These are phyloP conservation scores for Deuterostichococcus epilithicus DNA, from an alignment of 139 green algal genomes.

Conservation along the genomic window DNA sequence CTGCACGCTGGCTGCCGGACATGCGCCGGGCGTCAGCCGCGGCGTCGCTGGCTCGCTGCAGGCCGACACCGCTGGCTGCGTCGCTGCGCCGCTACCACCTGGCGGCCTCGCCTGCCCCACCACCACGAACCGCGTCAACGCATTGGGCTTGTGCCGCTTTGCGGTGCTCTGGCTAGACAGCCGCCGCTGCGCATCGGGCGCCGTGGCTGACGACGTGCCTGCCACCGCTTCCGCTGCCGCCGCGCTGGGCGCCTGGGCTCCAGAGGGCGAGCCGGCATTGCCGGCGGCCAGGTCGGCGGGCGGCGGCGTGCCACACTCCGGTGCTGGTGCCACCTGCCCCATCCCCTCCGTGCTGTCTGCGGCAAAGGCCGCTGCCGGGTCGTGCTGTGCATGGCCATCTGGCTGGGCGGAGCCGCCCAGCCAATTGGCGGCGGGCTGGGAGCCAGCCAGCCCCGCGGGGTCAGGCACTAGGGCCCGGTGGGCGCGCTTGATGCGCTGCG, in stretches of 20 bases:
- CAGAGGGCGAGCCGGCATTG: not conserved
- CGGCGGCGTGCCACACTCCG: not conserved
- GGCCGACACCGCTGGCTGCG: not conserved
- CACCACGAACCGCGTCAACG: not conserved
- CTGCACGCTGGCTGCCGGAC: not conserved
- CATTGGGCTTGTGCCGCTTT: not conserved
- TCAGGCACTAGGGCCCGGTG: not conserved
- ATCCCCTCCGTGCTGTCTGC: not conserved
- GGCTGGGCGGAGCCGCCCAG: not conserved
- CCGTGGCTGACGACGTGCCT: too few species aligned
- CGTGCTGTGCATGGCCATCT: too few species aligned
- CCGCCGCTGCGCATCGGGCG: too few species aligned
- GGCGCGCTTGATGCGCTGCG: slow-evolving; percentile 21
- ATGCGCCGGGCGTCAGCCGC: too few species aligned
- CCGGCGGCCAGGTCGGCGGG: not conserved
- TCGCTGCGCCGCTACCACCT: too few species aligned
- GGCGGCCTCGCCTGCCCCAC: too few species aligned
- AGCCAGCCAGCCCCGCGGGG: too few species aligned
- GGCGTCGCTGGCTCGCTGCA: too few species aligned
- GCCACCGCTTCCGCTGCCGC: too few species aligned
- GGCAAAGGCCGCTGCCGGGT: not conserved
- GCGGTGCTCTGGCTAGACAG: not conserved
- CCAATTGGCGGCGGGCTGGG: not conserved
- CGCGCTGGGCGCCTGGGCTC: too few species aligned
- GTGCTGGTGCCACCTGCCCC: not conserved